phyloP scores from a whole-genome alignment of 176 grass and related monocot species.

The Oryza glaberrima region DNA sequence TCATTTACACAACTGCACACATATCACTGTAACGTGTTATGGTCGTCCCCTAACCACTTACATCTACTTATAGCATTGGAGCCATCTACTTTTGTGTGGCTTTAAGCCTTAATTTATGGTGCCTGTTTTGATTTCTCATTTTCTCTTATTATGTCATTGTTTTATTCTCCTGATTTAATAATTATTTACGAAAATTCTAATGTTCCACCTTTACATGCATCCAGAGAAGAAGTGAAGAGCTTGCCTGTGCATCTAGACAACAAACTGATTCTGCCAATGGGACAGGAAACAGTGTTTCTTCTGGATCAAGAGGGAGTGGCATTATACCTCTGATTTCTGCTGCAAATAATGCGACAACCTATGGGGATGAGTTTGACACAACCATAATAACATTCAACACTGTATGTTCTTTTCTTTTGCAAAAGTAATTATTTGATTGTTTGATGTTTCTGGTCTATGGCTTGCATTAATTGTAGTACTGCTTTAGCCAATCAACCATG shows the following conservation, averaged over 20 bases:
- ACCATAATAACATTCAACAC: slow-evolving; percentile 83
- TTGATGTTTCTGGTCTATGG: slow-evolving; percentile 22
- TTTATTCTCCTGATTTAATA: neutral
- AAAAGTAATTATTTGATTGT: slow-evolving; percentile 25
- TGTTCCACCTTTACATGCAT: slow-evolving; percentile 40
- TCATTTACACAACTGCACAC: neutral
- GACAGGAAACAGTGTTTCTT: slow-evolving; percentile 44
- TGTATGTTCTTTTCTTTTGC: slow-evolving; percentile 61
- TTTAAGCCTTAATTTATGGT: neutral
- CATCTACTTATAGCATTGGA: slow-evolving; percentile 16
- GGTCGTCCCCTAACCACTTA: neutral
- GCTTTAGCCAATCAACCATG: slow-evolving; percentile 9
- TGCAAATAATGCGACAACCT: slow-evolving; percentile 54
- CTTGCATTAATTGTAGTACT: slow-evolving; percentile 16
- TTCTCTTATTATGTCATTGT: slow-evolving; percentile 1
- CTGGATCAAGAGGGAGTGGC: slow-evolving; percentile 59
- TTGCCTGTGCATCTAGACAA: slow-evolving; percentile 68
- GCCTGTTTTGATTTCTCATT: slow-evolving; percentile 3
- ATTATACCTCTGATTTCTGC: slow-evolving; percentile 62
- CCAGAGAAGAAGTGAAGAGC: slow-evolving; percentile 84
- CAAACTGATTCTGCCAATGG: slow-evolving; percentile 69
- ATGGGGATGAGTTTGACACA: slow-evolving; percentile 84
- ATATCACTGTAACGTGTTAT: neutral
- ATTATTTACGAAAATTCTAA: slow-evolving; percentile 23
- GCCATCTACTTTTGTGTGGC: slow-evolving; percentile 6